Base-by-base conservation (phyloP, 345 rosid species). In the Conringia planisiliqua region DNA sequence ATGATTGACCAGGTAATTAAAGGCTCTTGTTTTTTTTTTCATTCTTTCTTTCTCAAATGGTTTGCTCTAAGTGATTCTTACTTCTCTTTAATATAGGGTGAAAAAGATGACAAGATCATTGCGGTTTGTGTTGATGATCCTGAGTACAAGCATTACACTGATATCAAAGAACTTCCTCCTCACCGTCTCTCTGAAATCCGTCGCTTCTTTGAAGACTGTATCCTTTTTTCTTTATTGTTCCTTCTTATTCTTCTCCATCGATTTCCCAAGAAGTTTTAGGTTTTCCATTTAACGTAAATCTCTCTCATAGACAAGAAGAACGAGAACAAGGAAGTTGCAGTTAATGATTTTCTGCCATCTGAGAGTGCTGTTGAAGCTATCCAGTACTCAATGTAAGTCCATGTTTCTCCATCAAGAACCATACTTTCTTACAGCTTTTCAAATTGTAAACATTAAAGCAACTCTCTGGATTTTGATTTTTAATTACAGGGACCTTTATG, bases 51-150 rank as follows among this genome's bases (percentile, higher is more conserved):
- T 17, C 74, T 51, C 70, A 6, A 22, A 2, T 29, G 20, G 17
- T 52, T 70, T 33, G 2, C n/a, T 55, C 17, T 10, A 39, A 16
- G 11, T 26, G 62, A 27, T 47, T 16, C 10, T 42, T 59, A 20
- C 1, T 29, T 14, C 9, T 27, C 4, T 46, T 9, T 58, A 10
- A 18, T 63, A 14, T 73, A 94, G 98, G 98, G 97, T 66, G 97
- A 91, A 77, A 94, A 91, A 84, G 98, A 94, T 83, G 98, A 94
- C 78, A 94, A 94, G 82, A 91, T 94, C 71, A 94, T 94, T 60
- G 98, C 98, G 36, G 98, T 94, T 17, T 94, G 98, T 67, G 97
- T 88, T 63, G 98, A 94, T 76, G 98, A 94, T 83, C 98, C 98
- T 2, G 98, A 94, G 72, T 94, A 90, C 62, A 88, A 83, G 72